Percentiles rank a stretch among this genome's conserved stretches.
Evolutionary conservation across 176 grass and related monocot genomes (phyloP).

Genomic region (Aegilops tauschii): DNA sequence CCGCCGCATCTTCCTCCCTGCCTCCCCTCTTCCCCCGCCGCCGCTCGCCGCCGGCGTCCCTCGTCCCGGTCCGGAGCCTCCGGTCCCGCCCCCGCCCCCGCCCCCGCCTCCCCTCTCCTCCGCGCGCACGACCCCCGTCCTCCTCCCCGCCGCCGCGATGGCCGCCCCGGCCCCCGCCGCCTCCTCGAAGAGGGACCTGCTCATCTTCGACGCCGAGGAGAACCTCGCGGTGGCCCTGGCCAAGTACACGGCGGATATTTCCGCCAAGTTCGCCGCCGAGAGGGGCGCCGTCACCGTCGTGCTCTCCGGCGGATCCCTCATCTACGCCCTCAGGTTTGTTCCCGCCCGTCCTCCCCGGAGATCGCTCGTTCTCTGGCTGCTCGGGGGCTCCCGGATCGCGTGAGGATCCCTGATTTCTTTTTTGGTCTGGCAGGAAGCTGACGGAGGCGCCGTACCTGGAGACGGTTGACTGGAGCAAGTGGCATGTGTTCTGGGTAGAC

Average conservation of each 20-base stretch:
- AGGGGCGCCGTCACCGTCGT: constrained; percentile 83
- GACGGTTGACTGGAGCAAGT: constrained; percentile 77
- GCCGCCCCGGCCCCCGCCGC: constrained; percentile 28
- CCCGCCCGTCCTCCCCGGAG: not conserved
- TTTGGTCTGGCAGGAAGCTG: constrained; percentile 59
- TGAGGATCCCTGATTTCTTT: constrained; percentile 2
- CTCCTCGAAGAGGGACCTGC: constrained; percentile 38
- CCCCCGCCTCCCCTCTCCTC: not conserved
- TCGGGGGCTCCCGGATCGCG: not conserved
- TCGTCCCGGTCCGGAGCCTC: not conserved
- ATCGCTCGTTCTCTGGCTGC: not conserved
- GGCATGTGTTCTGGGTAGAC: constrained; percentile 98
- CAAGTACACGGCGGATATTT: constrained; percentile 77
- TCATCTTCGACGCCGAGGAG: constrained; percentile 60
- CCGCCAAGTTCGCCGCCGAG: constrained; percentile 67
- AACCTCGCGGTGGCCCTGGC: constrained; percentile 64
- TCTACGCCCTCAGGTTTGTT: constrained; percentile 40
- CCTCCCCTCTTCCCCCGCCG: not conserved
- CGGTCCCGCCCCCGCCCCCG: no score
- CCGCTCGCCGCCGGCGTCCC: constrained; percentile 12
- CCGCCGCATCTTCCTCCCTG: constrained; percentile 7
- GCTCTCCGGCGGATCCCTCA: constrained; percentile 86
- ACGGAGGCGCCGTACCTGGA: constrained; percentile 79
- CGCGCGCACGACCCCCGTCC: not conserved
- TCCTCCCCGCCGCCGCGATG: constrained; percentile 33